Evolutionary conservation across 345 rosid species (phyloP), one percentile per base, ranked within the genome.

Genomic region (Passiflora organensis): DNA sequence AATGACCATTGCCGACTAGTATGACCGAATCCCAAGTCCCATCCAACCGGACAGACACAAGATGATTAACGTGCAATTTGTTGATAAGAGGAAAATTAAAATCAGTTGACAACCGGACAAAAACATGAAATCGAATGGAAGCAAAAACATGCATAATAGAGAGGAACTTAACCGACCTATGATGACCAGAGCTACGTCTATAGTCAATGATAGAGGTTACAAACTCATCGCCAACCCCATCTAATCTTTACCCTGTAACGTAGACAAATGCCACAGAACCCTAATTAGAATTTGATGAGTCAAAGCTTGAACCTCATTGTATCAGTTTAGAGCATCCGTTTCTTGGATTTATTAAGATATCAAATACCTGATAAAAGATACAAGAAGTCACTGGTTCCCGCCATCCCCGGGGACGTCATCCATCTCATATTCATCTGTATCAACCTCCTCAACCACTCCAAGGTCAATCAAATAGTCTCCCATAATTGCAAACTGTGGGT

Each of bases 401-500:
- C 81, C 94, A 51, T 80, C 82, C 32, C 79, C 73, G 23, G 80
- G 84, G 59, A 86, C 86, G 78, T 84, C 91, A 43, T 93, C 99
- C 67, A 81, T 84, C 38, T 93, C 99, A 66, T 93, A 94, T 36
- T 78, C 93, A 17, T 84, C 80, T n/a, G n/a, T n/a, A n/a, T n/a
- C n/a, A n/a, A n/a, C n/a, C n/a, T n/a, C n/a, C 2, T 84, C 96
- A 65, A 89, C 87, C 63, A 84, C 95, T 32, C 96, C 99, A 53
- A 89, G 89, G 59, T 93, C 99, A 22, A 93, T 93, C 63, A 89
- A 95, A 75, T 93, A 93, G 64, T 93, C 99, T 24, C 99, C 96
- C 72, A 93, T 72, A 71, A 93, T 95, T 37, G 89, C 95, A 2
- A 95, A 96, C 1, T 91, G 87, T 0, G 96, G 99, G 36, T 84